Base-by-base conservation (phyloP, 805 yeast species). In the Danielia oregonensis region DNA sequence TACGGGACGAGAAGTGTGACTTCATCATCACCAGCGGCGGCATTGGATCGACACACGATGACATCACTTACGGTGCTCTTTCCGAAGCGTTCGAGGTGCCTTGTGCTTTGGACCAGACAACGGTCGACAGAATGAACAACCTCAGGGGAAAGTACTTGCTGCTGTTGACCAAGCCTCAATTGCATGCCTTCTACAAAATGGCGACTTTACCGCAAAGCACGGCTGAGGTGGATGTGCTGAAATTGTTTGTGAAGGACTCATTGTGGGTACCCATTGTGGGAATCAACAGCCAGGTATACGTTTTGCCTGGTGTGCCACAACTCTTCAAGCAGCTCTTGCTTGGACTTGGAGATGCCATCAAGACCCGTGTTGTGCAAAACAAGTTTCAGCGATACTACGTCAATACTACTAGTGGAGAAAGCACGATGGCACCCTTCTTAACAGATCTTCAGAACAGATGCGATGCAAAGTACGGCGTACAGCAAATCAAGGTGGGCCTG, bases 31-130 rank as follows among this genome's bases (percentile, higher is more conserved):
- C 94, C 1, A 71, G 82, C 35, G 83, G 86, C 21, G 81, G 71
- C 2, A 85, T 87, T 39, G 96, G 96, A 0, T 85, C 95, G 4
- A 87, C 96, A 0, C 95, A 86, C 48, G 96, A 87, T 53, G 96
- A 87, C 54, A 82, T 87, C 40, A 86, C 95, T 0, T 87, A 87
- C 55, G 78, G 76, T 33, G 68, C 85, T 1, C 55, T 87, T n/a
- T 86, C 91, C 1, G 72, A 70, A 44, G 82, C 84, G 6, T 86
- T 68, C 43, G 57, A 57, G 2, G 51, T 83, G 6, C 70, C 72
- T 0, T 56, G 78, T 38, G 57, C 54, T 28, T 52, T 80, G 12
- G 81, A 87, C 54, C 48, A 59, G 16, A 78, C 70, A 19, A 78
- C 86, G 2, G 82, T 75, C 13, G 67, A 61, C 2, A 63, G 78